Conservation (phyloP, 1,284 basidiomycete species). For the Leccinum pseudoinsigne region DNA sequence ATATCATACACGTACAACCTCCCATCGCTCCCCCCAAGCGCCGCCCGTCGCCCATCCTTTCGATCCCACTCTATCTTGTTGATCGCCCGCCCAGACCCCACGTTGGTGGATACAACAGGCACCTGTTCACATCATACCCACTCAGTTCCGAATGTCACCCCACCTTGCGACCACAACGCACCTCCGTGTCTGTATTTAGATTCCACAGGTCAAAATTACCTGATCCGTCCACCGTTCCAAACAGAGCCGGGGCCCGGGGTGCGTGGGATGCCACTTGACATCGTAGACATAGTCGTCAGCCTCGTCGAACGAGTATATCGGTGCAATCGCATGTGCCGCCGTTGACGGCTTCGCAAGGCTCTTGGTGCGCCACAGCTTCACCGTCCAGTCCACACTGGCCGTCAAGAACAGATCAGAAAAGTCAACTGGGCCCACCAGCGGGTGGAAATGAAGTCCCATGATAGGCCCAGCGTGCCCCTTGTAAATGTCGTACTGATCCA, state of each 20-base stretch:
- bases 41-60: slow-evolving; percentile 82
- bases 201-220: slow-evolving; percentile 98
- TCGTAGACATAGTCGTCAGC: slow-evolving; percentile 99
- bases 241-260: slow-evolving; percentile 74
- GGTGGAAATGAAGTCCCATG: slow-evolving; percentile 94
- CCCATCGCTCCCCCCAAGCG: slow-evolving; percentile 90
- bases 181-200: slow-evolving; percentile 92
- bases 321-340: slow-evolving; percentile 56
- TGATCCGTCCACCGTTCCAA: slow-evolving; percentile 91
- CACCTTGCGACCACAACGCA: slow-evolving; percentile 38
- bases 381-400: slow-evolving; percentile 92
- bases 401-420: slow-evolving; percentile 95
- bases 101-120: slow-evolving; percentile 73
- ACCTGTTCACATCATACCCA: slow-evolving; percentile 49
- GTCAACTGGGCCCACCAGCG: slow-evolving; percentile 86
- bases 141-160: slow-evolving; percentile 6
- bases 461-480: slow-evolving; percentile 92
- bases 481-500: slow-evolving; percentile 91
- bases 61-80: slow-evolving; percentile 97
- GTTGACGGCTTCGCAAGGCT: slow-evolving; percentile 56
- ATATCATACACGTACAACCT: slow-evolving; percentile 93
- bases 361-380: slow-evolving; percentile 90
- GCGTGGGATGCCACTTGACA: slow-evolving; percentile 94
- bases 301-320: slow-evolving; percentile 93
- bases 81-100: slow-evolving; percentile 76